These are phyloP conservation scores for Bothriochloa decipiens DNA, from an alignment of 176 grass and related monocot species.

Conservation along the genomic window DNA sequence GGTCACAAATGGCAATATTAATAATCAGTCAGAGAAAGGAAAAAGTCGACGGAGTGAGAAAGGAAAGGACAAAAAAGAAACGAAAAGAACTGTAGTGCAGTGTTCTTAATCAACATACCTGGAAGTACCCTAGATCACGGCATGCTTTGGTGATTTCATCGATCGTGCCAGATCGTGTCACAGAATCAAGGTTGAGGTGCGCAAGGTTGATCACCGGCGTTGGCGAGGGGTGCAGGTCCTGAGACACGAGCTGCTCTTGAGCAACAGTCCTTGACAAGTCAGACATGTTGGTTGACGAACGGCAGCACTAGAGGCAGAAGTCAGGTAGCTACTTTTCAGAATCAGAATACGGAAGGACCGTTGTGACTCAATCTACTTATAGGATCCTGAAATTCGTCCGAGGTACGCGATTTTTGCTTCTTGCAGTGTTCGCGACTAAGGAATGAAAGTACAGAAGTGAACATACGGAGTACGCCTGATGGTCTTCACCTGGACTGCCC, in stretches of 20 bases:
- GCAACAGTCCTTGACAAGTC: slow-evolving; percentile 24
- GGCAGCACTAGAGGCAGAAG: neutral
- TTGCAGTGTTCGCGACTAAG: neutral
- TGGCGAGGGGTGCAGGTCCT: slow-evolving; percentile 10
- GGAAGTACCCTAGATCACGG: slow-evolving; percentile 51
- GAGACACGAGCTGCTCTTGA: slow-evolving; percentile 24
- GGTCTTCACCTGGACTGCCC: slow-evolving; percentile 39
- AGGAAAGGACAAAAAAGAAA: neutral
- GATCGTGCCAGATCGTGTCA: neutral
- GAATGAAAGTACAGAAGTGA: neutral
- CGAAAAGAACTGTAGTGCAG: neutral
- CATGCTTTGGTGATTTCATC: slow-evolving; percentile 48
- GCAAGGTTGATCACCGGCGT: slow-evolving; percentile 56
- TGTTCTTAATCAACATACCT: slow-evolving; percentile 38
- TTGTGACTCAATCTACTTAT: slow-evolving; percentile 38
- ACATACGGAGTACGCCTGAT: slow-evolving; percentile 10
- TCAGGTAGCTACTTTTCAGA: neutral
- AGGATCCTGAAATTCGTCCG: neutral
- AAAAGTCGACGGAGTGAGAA: slow-evolving; percentile 7
- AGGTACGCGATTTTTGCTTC: neutral
- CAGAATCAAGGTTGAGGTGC: slow-evolving; percentile 39
- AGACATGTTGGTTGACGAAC: slow-evolving; percentile 36
- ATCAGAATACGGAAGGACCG: neutral
- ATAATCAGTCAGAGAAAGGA: neutral
- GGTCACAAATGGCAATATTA: neutral